phyloP scores from a whole-genome alignment of 805 yeast genomes.

The Grigorovia humatica region DNA sequence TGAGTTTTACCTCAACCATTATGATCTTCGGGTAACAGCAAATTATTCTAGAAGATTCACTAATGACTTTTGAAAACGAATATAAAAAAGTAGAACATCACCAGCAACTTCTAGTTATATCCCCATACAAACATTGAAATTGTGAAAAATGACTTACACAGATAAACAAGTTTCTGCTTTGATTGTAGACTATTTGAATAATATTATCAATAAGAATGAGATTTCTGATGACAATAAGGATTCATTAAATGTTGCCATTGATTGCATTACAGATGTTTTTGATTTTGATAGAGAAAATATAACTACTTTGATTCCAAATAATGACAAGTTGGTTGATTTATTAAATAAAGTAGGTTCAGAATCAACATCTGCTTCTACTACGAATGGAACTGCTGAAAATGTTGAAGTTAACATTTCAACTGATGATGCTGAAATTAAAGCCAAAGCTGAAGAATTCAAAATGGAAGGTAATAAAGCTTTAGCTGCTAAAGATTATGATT shows the following conservation, averaged over 20 bases:
- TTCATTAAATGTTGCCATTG: constrained; percentile 87
- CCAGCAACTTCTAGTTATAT: neutral
- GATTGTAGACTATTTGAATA: constrained; percentile 60
- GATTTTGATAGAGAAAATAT: constrained; percentile 44
- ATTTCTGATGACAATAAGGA: constrained; percentile 74
- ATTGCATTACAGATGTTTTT: constrained; percentile 83
- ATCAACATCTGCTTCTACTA: constrained; percentile 14
- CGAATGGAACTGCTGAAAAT: constrained; percentile 24
- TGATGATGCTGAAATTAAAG: constrained; percentile 43
- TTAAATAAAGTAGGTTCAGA: constrained; percentile 28
- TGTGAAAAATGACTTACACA: constrained; percentile 33
- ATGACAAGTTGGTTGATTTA: constrained; percentile 2
- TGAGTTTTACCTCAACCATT: no score
- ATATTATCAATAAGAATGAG: constrained; percentile 47
- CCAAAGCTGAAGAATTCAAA: constrained; percentile 76
- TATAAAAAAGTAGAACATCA: neutral
- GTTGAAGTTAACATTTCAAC: constrained; percentile 34
- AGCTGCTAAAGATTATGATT: constrained; percentile 61
- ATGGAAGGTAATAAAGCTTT: constrained; percentile 82
- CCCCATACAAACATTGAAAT: neutral
- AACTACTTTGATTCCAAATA: constrained; percentile 17
- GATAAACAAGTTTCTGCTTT: constrained; percentile 61
- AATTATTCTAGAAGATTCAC: neutral
- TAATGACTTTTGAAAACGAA: neutral
- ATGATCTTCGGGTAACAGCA: neutral